Evolutionary conservation across 352 stramenopile genomes (phyloP), one percentile per base, ranked within the genome.

Genomic region (Pythium monospermum): DNA sequence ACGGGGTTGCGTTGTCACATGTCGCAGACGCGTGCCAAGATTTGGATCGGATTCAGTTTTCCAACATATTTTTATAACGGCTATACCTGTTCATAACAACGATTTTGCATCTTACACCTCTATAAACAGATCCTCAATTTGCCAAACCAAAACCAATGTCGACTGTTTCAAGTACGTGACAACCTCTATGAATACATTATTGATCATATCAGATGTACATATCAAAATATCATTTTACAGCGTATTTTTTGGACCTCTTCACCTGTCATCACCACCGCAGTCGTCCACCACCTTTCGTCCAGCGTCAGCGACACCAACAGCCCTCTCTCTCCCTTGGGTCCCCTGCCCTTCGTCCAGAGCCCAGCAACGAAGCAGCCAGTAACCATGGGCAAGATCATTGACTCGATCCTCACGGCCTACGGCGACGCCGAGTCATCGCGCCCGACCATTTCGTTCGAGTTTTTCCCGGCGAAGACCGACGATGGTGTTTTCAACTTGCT

Each of bases 391-490:
- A 91, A 87, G 59, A 88, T 91, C 69, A 85, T 87, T 64, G 76
- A 91, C 64, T 83, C 76, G 38, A 71, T 91, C 56, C 68, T 70
- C 35, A 62, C 69, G 49, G 64, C 71, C 30, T 85, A 87, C 55
- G 57, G 36, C 15, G 69, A 78, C 44, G 57, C 64, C 25, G 53
- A 46, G 41, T 54, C 36, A 32, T 47, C 64, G 27, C 69, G 71
- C 2, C 81, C 82, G 23, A 90, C 77, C 5, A 67, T 94, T 13
- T 91, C 77, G 31, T 91, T 94, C 59, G 83, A 94, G 66, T 94
- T 91, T 68, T 94, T 94, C 64, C 83, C 83, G 0, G 80, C 83
- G 50, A 94, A 94, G 60, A 91, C 81, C n/a, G 69, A 90, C 47
- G 81, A 85, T 42, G 81, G 81, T 49, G 73, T 92, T 31, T 90